Evolutionary conservation across 1,139 yeast species (phyloP).

Genomic region (Debaryomyces coudertii): DNA sequence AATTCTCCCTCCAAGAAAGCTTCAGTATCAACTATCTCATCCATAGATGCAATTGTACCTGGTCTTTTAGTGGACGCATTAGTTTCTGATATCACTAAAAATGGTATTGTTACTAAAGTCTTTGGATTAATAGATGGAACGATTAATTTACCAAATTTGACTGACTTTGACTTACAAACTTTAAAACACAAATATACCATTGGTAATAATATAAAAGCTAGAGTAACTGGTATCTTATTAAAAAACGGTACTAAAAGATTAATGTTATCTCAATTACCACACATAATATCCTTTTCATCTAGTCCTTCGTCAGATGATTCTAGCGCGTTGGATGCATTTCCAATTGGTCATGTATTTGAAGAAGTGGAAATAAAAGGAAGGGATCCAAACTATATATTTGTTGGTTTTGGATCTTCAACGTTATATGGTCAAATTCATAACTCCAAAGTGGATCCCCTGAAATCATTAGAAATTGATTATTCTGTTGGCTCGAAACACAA

Average conservation of each 20-base stretch:
- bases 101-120: conserved; percentile 67
- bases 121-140: conserved; percentile 79
- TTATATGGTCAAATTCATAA: conserved; percentile 70
- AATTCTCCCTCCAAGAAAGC: conserved; percentile 40
- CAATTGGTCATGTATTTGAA: conserved; percentile 74
- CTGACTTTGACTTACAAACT: conserved; percentile 48
- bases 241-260: conserved; percentile 63
- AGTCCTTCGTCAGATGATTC: conserved; percentile 12
- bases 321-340: conserved; percentile 65
- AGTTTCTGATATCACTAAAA: conserved; percentile 58
- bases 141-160: conserved; percentile 67
- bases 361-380: conserved; percentile 57
- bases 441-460: conserved; percentile 64
- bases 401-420: conserved; percentile 58
- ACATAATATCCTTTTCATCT: conserved; percentile 38
- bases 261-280: conserved; percentile 65
- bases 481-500: conserved; percentile 65
- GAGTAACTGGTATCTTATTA: conserved; percentile 65
- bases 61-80: conserved; percentile 81
- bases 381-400: conserved; percentile 58
- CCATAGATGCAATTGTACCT: conserved; percentile 80
- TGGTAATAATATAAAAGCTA: conserved; percentile 68
- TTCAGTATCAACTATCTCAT: conserved; percentile 57
- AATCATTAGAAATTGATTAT: conserved; percentile 54
- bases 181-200: conserved; percentile 63